A percentile compares a stretch with the other conserved stretches of the same genome.
These are phyloP conservation scores for Dryadomyces quercivorus DNA, from an alignment of 2,329 filamentous ascomycete genomes.

Conservation along the genomic window DNA sequence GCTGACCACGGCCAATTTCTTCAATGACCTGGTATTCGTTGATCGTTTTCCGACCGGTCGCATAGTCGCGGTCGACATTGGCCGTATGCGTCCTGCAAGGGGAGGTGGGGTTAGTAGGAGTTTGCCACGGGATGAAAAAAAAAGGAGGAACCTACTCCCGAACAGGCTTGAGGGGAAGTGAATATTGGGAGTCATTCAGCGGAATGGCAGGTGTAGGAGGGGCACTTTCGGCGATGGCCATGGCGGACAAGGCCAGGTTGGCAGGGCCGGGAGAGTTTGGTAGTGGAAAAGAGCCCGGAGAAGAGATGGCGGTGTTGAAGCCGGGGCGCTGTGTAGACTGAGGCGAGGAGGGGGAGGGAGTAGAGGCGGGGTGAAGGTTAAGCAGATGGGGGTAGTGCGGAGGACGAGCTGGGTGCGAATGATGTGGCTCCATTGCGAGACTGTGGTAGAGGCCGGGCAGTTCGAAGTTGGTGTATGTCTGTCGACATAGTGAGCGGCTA, in stretches of 20 bases:
- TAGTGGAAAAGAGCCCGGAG: constrained; percentile 50
- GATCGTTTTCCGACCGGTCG: constrained; percentile 89
- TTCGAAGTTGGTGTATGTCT: background rate
- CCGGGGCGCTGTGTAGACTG: constrained; percentile 23
- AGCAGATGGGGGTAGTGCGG: constrained; percentile 22
- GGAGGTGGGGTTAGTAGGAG: constrained; percentile 1
- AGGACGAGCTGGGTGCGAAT: constrained; percentile 14
- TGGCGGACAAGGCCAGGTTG: constrained; percentile 23
- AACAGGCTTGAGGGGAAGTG: constrained; percentile 62
- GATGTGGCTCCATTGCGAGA: constrained; percentile 16
- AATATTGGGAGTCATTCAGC: constrained; percentile 50
- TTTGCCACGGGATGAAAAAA: background rate
- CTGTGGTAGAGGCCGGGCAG: background rate
- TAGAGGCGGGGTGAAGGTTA: constrained; percentile 18
- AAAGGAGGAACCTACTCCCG: constrained; percentile 50
- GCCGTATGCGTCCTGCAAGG: constrained; percentile 66
- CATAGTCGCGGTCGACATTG: constrained; percentile 75
- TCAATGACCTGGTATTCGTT: constrained; percentile 97
- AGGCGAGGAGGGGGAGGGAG: constrained; percentile 16
- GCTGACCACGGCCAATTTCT: constrained; percentile 88
- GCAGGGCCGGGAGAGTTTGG: constrained; percentile 25
- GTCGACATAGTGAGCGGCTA: constrained; percentile 1
- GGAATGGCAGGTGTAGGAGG: constrained; percentile 38
- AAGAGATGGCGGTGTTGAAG: constrained; percentile 44
- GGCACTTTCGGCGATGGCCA: constrained; percentile 37